phyloP scores from a whole-genome alignment of 169 alveolate species.

The Cryptosporidium sp. region DNA sequence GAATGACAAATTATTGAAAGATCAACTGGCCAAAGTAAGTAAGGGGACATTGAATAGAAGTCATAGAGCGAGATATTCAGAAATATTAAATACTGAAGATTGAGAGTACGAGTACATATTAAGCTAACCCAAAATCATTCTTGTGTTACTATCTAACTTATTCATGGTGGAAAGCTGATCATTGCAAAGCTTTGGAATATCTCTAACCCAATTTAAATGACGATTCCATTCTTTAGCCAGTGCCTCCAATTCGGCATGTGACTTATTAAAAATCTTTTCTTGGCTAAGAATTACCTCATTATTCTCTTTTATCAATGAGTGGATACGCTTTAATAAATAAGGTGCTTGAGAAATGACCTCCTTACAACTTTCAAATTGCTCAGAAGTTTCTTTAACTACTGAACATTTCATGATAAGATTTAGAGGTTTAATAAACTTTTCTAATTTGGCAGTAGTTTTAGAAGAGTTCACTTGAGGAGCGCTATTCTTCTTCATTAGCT shows the following conservation, averaged over 20 bases:
- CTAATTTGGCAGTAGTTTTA: background rate
- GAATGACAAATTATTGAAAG: conserved; percentile 21
- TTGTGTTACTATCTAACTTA: conserved; percentile 13
- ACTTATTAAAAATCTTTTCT: background rate
- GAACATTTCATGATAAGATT: conserved; percentile 58
- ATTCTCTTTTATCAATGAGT: background rate
- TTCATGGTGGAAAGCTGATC: conserved; percentile 45
- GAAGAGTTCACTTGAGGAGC: background rate
- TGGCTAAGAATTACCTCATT: background rate
- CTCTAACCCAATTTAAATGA: conserved; percentile 25
- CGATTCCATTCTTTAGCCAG: conserved; percentile 31
- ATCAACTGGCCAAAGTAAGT: conserved; percentile 13
- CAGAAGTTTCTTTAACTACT: conserved; percentile 18
- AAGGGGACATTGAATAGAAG: conserved; percentile 14
- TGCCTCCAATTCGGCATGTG: background rate
- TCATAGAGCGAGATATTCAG: background rate
- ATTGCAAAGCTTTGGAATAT: conserved; percentile 34
- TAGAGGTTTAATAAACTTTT: conserved; percentile 28
- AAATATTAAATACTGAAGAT: conserved; percentile 6
- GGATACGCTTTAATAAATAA: background rate
- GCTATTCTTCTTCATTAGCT: background rate
- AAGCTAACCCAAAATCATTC: conserved; percentile 61
- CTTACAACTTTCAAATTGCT: conserved; percentile 26
- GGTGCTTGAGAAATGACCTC: conserved; percentile 35
- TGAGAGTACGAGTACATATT: background rate